phyloP scores from a whole-genome alignment of 768 basidiomycete genomes.

The Suillus subaureus region DNA sequence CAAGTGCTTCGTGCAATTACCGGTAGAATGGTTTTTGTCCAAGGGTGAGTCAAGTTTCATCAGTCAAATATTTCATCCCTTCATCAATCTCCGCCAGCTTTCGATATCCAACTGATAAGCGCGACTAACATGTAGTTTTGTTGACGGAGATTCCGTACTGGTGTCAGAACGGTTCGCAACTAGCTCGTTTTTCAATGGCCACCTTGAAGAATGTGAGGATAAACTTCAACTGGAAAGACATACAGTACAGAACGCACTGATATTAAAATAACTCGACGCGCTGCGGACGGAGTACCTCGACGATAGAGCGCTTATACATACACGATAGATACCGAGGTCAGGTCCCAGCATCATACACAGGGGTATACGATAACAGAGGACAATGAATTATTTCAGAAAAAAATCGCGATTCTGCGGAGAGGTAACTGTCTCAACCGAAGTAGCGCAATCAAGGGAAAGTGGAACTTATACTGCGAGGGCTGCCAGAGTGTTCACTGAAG shows the following conservation, averaged over 20 bases:
- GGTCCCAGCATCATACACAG: neutral
- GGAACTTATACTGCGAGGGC: neutral
- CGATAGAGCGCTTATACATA: neutral
- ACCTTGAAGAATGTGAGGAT: neutral
- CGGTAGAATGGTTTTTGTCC: neutral
- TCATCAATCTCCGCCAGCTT: neutral
- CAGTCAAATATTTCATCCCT: neutral
- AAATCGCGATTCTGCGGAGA: neutral
- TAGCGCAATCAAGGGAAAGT: neutral
- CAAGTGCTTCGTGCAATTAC: neutral
- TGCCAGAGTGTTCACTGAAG: neutral
- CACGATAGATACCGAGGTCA: neutral
- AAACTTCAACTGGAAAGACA: neutral
- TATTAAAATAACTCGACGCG: neutral
- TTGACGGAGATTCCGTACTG: neutral
- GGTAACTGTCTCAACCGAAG: neutral
- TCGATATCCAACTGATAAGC: neutral
- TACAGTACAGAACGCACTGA: too few species aligned
- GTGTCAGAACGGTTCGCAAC: neutral
- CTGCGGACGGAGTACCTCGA: neutral
- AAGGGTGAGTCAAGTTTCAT: neutral
- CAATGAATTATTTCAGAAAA: neutral
- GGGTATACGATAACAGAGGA: neutral
- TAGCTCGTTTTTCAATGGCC: neutral
- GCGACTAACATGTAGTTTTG: neutral